Evolutionary conservation across 23 red algal species (phyloP).

Genomic region (Agarophyton chilense): DNA sequence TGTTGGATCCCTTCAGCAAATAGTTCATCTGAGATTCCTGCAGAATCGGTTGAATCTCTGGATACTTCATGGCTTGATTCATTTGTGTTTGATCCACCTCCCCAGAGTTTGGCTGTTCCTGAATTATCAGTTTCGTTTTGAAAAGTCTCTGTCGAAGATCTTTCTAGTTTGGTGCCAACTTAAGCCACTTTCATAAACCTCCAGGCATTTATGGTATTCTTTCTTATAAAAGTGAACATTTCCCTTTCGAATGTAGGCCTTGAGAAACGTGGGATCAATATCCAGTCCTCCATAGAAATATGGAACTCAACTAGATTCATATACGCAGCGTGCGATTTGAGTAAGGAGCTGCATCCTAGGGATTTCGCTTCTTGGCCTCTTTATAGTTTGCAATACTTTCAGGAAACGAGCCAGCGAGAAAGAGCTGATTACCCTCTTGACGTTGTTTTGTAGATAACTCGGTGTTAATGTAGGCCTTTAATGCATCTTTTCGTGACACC

Average conservation of each 20-base stretch:
- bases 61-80: conserved; percentile 93
- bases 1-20: conserved; percentile 82
- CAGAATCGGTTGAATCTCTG: conserved; percentile 98
- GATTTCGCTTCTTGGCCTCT: conserved; percentile 96
- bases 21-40: conserved; percentile 87
- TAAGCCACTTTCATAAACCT: conserved; percentile 91
- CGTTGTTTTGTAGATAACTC: conserved; percentile 76
- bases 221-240: conserved; percentile 97
- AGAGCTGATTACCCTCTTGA: conserved; percentile 87
- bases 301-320: conserved; percentile 96
- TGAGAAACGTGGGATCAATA: conserved; percentile 86
- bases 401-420: conserved; percentile 85
- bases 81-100: conserved; percentile 86
- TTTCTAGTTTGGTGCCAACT: conserved; percentile 86
- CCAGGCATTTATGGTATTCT: conserved; percentile 96
- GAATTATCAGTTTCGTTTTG: conserved; percentile 77
- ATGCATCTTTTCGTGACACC: conserved; percentile 59
- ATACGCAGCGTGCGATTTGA: conserved; percentile 95
- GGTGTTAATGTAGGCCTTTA: conserved; percentile 89
- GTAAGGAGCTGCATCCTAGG: conserved; percentile 86
- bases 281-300: conserved; percentile 95
- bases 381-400: conserved; percentile 93
- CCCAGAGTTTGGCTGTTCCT: conserved; percentile 76
- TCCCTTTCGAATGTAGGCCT: conserved; percentile 95
- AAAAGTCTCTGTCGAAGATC: conserved; percentile 87